A percentile compares a stretch with the other conserved stretches of the same genome.
phyloP scores from a whole-genome alignment of 805 yeast species.

The Hyphopichia homilentoma region DNA sequence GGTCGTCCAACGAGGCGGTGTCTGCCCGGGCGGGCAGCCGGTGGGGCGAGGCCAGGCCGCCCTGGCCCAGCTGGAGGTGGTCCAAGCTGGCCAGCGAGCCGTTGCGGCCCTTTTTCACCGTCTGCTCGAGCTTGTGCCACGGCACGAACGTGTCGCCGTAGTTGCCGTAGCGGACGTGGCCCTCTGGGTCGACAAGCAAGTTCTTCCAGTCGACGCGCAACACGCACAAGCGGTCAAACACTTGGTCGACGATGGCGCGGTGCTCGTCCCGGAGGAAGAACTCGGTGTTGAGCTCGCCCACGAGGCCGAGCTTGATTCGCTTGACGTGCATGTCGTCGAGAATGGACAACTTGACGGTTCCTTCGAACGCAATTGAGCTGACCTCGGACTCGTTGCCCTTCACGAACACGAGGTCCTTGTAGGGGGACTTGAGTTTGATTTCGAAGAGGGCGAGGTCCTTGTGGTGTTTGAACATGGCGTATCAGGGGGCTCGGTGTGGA shows the following conservation, averaged over 20 bases:
- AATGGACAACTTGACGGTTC: conserved; percentile 44
- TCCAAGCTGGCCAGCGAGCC: conserved; percentile 5
- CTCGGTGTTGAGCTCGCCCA: conserved; percentile 42
- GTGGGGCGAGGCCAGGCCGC: conserved; percentile 1
- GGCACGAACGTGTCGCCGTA: conserved; percentile 36
- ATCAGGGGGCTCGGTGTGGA: background rate
- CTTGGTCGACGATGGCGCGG: conserved; percentile 29
- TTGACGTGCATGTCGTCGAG: conserved; percentile 40
- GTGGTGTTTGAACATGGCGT: conserved; percentile 19
- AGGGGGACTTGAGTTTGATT: conserved; percentile 34
- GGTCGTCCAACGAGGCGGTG: background rate
- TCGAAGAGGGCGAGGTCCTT: conserved; percentile 32
- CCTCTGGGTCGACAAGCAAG: conserved; percentile 36
- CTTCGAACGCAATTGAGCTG: conserved; percentile 40
- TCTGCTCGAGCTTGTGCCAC: conserved; percentile 14
- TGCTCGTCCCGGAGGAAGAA: conserved; percentile 31
- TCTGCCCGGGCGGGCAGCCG: background rate
- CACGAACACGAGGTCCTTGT: conserved; percentile 40
- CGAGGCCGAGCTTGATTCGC: conserved; percentile 33
- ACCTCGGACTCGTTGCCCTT: conserved; percentile 45
- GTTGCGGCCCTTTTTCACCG: conserved; percentile 3
- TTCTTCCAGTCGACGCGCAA: conserved; percentile 48
- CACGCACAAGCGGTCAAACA: conserved; percentile 36
- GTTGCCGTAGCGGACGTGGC: conserved; percentile 35
- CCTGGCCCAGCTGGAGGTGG: background rate